Evolutionary conservation across 176 grass and related monocot genomes (phyloP), one percentile per base, ranked within the genome.

Genomic region (Avena insularis): DNA sequence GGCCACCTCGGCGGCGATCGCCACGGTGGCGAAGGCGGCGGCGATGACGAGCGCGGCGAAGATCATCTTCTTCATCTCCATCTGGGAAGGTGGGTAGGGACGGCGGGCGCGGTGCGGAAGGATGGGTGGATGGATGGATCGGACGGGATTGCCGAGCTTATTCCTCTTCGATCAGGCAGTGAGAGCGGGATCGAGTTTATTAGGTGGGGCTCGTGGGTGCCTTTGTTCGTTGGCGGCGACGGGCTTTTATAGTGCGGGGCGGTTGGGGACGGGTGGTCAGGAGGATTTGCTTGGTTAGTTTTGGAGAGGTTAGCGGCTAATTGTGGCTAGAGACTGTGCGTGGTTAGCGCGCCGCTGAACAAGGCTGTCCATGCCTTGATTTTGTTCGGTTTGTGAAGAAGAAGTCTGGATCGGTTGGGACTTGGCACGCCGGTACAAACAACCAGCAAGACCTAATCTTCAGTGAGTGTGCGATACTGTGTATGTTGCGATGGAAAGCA

Each of bases 11-110:
- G 40, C 31, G 6, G 86, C 79, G 12, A 77, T 38, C 3, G 65
- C 79, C 48, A 79, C 79, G 70, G 64, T 47, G 21, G 66, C 81
- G 51, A 47, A 68, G 59, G 78, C 77, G 1, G 65, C n/a, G 43
- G 50, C 27, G 59, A 61, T 25, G 49, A 76, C 36, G 25, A 86
- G 70, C 19, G 51, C 38, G 59, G 78, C 70, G 78, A 85, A 76
- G 49, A 61, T 5, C 77, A 86, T 75, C 88, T 66, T 90, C 78
- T 90, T 90, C 88, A 81, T 81, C 79, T 81, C 79, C 79, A 81
- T 81, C 4, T 43, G 8, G 21, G 51, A 51, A 25, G 73, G 29
- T 20, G 33, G 35, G 11, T 2, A 15, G 9, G 6, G 11, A 0
- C 12, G 12, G n/a, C 38, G 54, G 33, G 36, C 6, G 40, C 40